A percentile compares a stretch with the other conserved stretches of the same genome.
Conservation (phyloP, 2,329 filamentous ascomycete genomes). For the Drechslerella dactyloides region DNA sequence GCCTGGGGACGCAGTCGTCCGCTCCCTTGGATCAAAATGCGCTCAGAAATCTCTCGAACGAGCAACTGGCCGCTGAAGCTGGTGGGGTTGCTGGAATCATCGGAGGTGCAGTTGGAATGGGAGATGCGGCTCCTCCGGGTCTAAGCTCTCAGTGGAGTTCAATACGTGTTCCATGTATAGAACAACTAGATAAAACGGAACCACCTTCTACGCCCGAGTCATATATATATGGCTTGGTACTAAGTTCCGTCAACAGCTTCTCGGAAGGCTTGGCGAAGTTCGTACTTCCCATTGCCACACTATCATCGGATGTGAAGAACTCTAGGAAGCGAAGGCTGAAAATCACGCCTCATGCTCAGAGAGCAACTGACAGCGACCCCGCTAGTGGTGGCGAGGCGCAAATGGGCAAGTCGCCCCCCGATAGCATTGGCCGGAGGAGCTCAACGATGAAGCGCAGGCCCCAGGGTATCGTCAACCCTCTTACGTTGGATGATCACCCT, state of each 20-base stretch:
- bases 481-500: slow-evolving; percentile 75
- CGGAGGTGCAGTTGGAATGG: slow-evolving; percentile 70
- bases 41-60: slow-evolving; percentile 67
- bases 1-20: slow-evolving; percentile 85
- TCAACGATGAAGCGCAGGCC: slow-evolving; percentile 64
- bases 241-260: slow-evolving; percentile 86
- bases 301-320: slow-evolving; percentile 66
- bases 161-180: slow-evolving; percentile 84
- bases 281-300: slow-evolving; percentile 86
- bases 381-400: slow-evolving; percentile 51
- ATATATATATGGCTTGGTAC: slow-evolving; percentile 86
- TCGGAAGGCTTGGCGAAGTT: slow-evolving; percentile 94
- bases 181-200: slow-evolving; percentile 91
- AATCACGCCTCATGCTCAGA: slow-evolving; percentile 37
- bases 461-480: slow-evolving; percentile 81
- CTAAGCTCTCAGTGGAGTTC: slow-evolving; percentile 93
- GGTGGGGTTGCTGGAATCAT: slow-evolving; percentile 88
- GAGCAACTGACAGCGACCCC: slow-evolving; percentile 38
- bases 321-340: slow-evolving; percentile 61
- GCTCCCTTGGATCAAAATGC: slow-evolving; percentile 71
- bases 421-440: slow-evolving; percentile 53
- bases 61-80: slow-evolving; percentile 88
- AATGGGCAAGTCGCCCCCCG: slow-evolving; percentile 52
- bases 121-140: slow-evolving; percentile 71
- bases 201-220: slow-evolving; percentile 84